Evolutionary conservation across 2,329 filamentous ascomycete genomes (phyloP), one percentile per base, ranked within the genome.

Genomic region (Penicillium expansum): DNA sequence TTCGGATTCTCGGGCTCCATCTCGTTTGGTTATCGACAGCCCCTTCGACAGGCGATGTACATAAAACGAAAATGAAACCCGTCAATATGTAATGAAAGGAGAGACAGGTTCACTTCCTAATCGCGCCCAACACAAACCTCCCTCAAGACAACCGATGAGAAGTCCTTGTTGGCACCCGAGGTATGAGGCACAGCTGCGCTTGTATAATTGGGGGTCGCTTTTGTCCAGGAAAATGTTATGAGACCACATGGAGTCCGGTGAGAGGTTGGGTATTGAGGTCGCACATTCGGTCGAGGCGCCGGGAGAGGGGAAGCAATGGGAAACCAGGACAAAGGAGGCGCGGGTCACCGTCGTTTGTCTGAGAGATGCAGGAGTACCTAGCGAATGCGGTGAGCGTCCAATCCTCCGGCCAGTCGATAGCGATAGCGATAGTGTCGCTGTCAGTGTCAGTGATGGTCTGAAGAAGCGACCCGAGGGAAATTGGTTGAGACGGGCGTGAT

Each of bases 1-100:
- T 76, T 75, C 51, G 71, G 66, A 64, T 72, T 70, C 59, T 76
- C 75, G 62, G 72, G 62, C 61, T 77, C 75, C 75, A 77, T 77
- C 58, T 68, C 72, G 63, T 62, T 60, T 48, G 41, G 43, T 56
- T 50, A 56, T 50, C 35, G 22, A 45, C 16, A 39, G 52, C 45
- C 52, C 54, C 49, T 42, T 49, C n/a, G 16, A 42, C 38, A 58
- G 54, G 59, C 58, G 48, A 63, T 59, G 39, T 53, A 64, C 61
- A 62, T 48, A 58, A 58, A 54, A 52, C 52, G 37, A 51, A 56
- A 59, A 57, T 59, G 56, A 57, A 61, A 30, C 51, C 60, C 56
- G 59, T 60, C 59, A 56, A 62, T 58, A 57, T 61, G 13, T 33
- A 58, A 60, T 56, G 57, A 57, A 59, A 67, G 62, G 61, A 56